Evolutionary conservation across 2,329 filamentous ascomycete species (phyloP).

Genomic region (Penicillium oxalicum): DNA sequence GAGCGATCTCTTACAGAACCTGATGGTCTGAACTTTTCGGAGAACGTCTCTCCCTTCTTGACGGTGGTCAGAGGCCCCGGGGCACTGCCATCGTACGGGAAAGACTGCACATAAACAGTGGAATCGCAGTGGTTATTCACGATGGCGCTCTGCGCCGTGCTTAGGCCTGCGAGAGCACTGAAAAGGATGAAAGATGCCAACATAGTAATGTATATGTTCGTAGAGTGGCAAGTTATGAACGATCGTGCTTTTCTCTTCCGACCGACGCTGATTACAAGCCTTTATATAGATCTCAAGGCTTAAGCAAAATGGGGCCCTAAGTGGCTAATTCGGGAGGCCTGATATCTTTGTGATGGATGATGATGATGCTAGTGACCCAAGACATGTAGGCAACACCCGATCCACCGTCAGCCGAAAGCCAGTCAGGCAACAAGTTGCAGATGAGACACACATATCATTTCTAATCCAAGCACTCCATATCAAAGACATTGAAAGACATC

Average conservation of each 20-base stretch:
- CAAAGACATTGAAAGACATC: no score
- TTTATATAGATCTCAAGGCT: conserved; percentile 14
- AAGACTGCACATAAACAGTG: conserved; percentile 21
- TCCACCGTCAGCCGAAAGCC: not conserved
- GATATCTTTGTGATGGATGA: conserved; percentile 7
- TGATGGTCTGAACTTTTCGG: conserved; percentile 18
- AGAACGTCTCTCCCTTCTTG: conserved; percentile 16
- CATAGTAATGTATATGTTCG: conserved; percentile 7
- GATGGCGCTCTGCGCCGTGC: conserved; percentile 19
- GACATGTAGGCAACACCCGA: conserved; percentile 16
- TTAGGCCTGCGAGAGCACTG: conserved; percentile 15
- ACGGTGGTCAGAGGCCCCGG: conserved; percentile 20
- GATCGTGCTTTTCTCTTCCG: conserved; percentile 7
- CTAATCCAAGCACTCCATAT: not conserved
- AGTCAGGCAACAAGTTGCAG: conserved; percentile 13
- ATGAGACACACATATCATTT: conserved; percentile 21
- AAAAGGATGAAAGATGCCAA: conserved; percentile 17
- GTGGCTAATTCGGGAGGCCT: not conserved
- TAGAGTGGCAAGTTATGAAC: not conserved
- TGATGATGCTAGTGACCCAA: conserved; percentile 9
- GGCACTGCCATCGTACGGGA: conserved; percentile 20
- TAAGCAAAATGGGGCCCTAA: not conserved
- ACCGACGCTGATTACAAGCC: conserved; percentile 5
- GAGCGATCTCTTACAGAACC: conserved; percentile 15
- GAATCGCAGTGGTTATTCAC: conserved; percentile 19